Base-by-base conservation (phyloP, 768 basidiomycete genomes). In the Cubamyces lactineus region DNA sequence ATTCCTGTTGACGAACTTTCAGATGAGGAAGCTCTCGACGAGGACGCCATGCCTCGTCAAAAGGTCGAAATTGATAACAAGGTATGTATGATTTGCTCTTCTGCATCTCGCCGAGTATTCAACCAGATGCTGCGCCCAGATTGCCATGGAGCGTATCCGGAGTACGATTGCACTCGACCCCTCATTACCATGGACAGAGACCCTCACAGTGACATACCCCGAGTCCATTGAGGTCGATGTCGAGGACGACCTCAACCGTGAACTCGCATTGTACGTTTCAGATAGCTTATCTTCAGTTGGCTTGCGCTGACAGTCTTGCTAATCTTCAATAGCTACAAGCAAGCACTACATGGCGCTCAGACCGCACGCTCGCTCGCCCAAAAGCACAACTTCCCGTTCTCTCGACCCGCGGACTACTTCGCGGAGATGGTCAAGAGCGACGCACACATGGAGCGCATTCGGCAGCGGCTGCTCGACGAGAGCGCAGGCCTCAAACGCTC, bases 361-460 rank as follows among this genome's bases (percentile, higher is more conserved):
- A 75, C 82, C 26, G 94, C 94, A 2, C 86, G 85, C 53, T 71
- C 80, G 2, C 84, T 94, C n/a, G 92, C 92, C n/a, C 76, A 82
- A 13, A 88, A 91, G 68, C 83, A 88, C 72, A 84, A 86, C 23
- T 79, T 94, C 61, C 87, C 95, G 0, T 98, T 97, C 77, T 90
- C 92, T 11, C 89, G 96, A 15, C 97, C 97, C 0, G 68, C 85
- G 0, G 96, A 98, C 76, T 98, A 95, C 74, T 98, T 96, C 66
- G 96, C 96, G 23, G 96, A 98, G 77, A 98, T 98, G 96, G 90
- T 98, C 67, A 98, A 98, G 76, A 89, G 88, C 34, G 97, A 99
- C 69, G 80, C 91, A 7, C 97, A 99, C 76, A 99, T 99, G 97
- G 94, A 97, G 73, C 87, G 94, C 61, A 92, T 98, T 67, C 89